phyloP scores from a whole-genome alignment of 805 yeast genomes.

The Ogataea sp. region DNA sequence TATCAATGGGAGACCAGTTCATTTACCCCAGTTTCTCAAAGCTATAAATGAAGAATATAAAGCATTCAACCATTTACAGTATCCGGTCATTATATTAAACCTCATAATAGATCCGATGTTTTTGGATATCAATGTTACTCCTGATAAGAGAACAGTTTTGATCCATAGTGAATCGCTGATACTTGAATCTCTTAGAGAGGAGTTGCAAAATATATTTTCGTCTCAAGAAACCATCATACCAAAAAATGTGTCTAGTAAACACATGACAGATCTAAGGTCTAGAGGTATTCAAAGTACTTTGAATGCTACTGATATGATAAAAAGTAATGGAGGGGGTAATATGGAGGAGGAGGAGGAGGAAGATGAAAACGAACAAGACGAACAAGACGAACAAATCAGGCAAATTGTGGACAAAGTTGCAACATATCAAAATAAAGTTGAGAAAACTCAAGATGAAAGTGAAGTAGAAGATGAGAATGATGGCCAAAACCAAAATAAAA shows the following conservation, averaged over 20 bases:
- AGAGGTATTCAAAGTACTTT: background rate
- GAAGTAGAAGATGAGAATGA: background rate
- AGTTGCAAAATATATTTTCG: slow-evolving; percentile 40
- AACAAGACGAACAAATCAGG: too few species aligned
- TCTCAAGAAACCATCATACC: slow-evolving; percentile 20
- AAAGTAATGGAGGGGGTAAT: too few species aligned
- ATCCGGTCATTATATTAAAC: slow-evolving; percentile 62
- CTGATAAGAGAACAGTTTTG: slow-evolving; percentile 74
- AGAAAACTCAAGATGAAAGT: too few species aligned
- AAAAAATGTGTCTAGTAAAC: background rate
- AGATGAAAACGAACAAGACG: slow-evolving; percentile 3
- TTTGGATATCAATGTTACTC: slow-evolving; percentile 84
- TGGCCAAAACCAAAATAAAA: background rate
- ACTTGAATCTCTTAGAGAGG: slow-evolving; percentile 44
- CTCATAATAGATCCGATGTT: slow-evolving; percentile 40
- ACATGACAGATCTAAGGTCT: background rate
- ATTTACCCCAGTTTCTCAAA: slow-evolving; percentile 44
- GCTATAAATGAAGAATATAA: slow-evolving; percentile 68
- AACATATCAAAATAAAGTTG: background rate
- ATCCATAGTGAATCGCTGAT: slow-evolving; percentile 60
- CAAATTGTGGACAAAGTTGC: too few species aligned
- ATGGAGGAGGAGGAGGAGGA: background rate
- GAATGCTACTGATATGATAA: too few species aligned
- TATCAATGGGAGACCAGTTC: slow-evolving; percentile 72
- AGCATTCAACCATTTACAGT: slow-evolving; percentile 62